phyloP scores from a whole-genome alignment of 306 rosid species.

The Inga oerstediana region DNA sequence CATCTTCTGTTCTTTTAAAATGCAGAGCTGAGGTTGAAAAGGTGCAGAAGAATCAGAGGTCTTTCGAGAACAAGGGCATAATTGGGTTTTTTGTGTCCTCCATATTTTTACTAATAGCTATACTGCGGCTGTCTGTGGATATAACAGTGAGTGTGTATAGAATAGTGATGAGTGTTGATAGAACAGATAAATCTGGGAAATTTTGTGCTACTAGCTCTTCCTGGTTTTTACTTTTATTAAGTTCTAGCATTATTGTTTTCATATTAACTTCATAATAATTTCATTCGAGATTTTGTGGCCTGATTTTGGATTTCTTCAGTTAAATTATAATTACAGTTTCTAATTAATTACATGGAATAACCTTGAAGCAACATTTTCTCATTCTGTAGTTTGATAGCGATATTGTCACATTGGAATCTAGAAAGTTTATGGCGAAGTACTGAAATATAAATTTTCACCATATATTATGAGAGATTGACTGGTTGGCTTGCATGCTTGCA shows the following conservation, averaged over 20 bases:
- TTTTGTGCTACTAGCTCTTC: slow-evolving; percentile 67
- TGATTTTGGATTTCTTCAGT: background rate
- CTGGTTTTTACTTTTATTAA: slow-evolving; percentile 70
- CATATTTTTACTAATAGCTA: slow-evolving; percentile 61
- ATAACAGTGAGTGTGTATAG: slow-evolving; percentile 51
- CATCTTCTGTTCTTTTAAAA: background rate
- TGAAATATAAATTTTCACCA: too few species aligned
- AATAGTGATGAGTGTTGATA: slow-evolving; percentile 44
- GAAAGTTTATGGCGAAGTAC: too few species aligned
- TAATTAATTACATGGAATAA: background rate
- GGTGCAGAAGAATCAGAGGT: slow-evolving; percentile 64
- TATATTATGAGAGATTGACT: too few species aligned
- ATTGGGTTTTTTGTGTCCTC: slow-evolving; percentile 61
- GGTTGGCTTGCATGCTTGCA: too few species aligned
- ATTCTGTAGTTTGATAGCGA: background rate
- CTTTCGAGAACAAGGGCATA: slow-evolving; percentile 72
- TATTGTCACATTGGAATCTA: too few species aligned
- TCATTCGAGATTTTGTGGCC: slow-evolving; percentile 28
- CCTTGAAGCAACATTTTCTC: background rate
- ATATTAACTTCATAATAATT: slow-evolving; percentile 55
- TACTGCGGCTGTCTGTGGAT: slow-evolving; percentile 49
- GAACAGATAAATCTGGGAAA: slow-evolving; percentile 56
- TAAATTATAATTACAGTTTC: background rate
- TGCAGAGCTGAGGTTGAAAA: slow-evolving; percentile 78
- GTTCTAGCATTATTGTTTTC: slow-evolving; percentile 66